Percentiles rank a stretch among this genome's conserved stretches.
Evolutionary conservation across 1,139 yeast genomes (phyloP).

Genomic region (Blastobotrys illinoisensis): DNA sequence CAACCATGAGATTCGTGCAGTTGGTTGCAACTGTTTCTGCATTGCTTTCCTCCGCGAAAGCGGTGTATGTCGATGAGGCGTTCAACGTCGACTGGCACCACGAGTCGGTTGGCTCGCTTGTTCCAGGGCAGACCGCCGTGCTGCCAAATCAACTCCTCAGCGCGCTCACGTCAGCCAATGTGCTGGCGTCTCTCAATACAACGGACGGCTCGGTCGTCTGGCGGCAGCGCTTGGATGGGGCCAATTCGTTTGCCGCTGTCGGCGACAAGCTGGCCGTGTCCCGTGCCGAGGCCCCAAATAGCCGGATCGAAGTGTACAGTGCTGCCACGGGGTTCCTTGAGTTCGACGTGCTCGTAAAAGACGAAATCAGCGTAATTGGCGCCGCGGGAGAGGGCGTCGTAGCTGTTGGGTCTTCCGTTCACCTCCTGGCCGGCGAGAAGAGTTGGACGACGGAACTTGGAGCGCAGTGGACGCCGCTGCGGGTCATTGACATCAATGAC

Average conservation of each 20-base stretch:
- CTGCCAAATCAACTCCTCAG: slow-evolving; percentile 9
- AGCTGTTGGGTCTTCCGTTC: not conserved
- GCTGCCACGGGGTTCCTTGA: not conserved
- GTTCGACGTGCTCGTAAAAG: not conserved
- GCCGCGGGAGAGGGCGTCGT: not conserved
- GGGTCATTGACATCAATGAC: not conserved
- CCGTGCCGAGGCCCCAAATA: not conserved
- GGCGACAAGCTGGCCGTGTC: not conserved
- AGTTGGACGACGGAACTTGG: not conserved
- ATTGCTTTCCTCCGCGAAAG: slow-evolving; percentile 8
- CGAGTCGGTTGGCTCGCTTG: slow-evolving; percentile 22
- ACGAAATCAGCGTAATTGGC: not conserved
- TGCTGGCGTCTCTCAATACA: slow-evolving; percentile 21
- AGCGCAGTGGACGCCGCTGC: not conserved
- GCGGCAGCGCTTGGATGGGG: slow-evolving; percentile 17
- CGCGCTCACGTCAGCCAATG: slow-evolving; percentile 16
- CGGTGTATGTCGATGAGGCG: slow-evolving; percentile 31
- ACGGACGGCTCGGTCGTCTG: slow-evolving; percentile 23
- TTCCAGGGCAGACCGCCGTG: slow-evolving; percentile 11
- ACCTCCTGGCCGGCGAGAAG: not conserved
- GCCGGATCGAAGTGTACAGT: not conserved
- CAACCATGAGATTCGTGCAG: not conserved
- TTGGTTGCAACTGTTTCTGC: not conserved
- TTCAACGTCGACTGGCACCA: slow-evolving; percentile 30
- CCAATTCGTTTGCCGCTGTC: not conserved